Conservation (phyloP, 176 grass and related monocot species). For the Musa beccarii region DNA sequence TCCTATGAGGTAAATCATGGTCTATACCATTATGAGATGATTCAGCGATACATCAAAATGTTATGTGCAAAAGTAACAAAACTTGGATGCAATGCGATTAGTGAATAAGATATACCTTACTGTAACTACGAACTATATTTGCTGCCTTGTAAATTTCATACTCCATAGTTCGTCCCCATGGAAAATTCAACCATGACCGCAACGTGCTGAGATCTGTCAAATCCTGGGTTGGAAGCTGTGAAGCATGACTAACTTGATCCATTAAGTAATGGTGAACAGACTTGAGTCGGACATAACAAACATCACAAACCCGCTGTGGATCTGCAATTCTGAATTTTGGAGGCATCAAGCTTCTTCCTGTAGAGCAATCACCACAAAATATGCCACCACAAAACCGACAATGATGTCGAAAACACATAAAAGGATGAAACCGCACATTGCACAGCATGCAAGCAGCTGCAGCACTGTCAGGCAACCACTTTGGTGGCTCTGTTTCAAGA, state of each 20-base stretch:
- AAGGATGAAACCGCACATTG: slow-evolving; percentile 55
- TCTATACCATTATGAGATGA: too few relatives aligned
- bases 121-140: slow-evolving; percentile 65
- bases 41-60: too few relatives aligned
- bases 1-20: too few relatives aligned
- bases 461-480: slow-evolving; percentile 78
- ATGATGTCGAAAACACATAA: slow-evolving; percentile 74
- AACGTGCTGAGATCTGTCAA: slow-evolving; percentile 76
- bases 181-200: slow-evolving; percentile 83
- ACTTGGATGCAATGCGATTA: too few relatives aligned
- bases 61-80: not conserved
- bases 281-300: slow-evolving; percentile 62
- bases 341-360: slow-evolving; percentile 70
- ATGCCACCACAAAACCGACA: slow-evolving; percentile 83
- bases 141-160: slow-evolving; percentile 96
- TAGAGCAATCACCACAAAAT: slow-evolving; percentile 77
- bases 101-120: slow-evolving; percentile 41
- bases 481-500: slow-evolving; percentile 65
- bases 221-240: slow-evolving; percentile 61
- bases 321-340: slow-evolving; percentile 64
- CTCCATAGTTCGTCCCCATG: slow-evolving; percentile 68
- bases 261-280: slow-evolving; percentile 67
- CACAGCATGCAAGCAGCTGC: slow-evolving; percentile 85
- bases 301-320: slow-evolving; percentile 87
- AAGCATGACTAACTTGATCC: slow-evolving; percentile 50